Conservation (phyloP, 2,329 filamentous ascomycete genomes). For the Diaporthe humulicola region DNA sequence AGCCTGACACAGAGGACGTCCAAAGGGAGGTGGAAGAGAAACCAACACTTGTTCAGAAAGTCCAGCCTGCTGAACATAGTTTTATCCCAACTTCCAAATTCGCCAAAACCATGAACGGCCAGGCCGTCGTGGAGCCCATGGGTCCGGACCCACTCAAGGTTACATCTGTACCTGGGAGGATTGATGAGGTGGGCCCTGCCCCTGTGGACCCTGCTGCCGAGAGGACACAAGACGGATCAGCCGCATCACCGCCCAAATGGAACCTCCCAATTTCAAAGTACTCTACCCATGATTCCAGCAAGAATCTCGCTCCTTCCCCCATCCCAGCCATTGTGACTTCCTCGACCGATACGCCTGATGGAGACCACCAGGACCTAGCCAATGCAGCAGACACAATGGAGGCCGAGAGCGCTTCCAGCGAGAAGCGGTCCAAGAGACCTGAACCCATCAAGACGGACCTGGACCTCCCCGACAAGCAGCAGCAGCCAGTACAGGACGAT, state of each 20-base stretch:
- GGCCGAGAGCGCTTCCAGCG: conserved; percentile 45
- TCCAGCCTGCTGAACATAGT: conserved; percentile 33
- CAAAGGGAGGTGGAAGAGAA: conserved; percentile 30
- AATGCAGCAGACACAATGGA: conserved; percentile 42
- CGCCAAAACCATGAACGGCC: conserved; percentile 40
- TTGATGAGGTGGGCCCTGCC: conserved; percentile 41
- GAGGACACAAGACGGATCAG: conserved; percentile 41
- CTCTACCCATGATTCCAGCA: conserved; percentile 54
- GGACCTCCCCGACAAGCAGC: conserved; percentile 49
- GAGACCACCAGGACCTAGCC: conserved; percentile 39
- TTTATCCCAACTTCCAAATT: conserved; percentile 46
- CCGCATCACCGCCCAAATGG: conserved; percentile 40
- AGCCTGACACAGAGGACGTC: conserved; percentile 13
- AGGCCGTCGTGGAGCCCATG: conserved; percentile 39
- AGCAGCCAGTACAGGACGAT: conserved; percentile 70
- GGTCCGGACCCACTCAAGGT: conserved; percentile 39
- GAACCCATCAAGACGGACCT: conserved; percentile 71
- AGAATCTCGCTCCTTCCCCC: conserved; percentile 39
- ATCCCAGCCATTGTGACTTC: conserved; percentile 42
- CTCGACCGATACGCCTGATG: conserved; percentile 39
- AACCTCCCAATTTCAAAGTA: conserved; percentile 58
- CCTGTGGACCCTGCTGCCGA: conserved; percentile 38
- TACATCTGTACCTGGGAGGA: conserved; percentile 40
- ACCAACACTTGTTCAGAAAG: conserved; percentile 20
- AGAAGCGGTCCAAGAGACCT: conserved; percentile 53